Evolutionary conservation across 2,329 filamentous ascomycete species (phyloP).

Genomic region (Cyphellophora attinorum): DNA sequence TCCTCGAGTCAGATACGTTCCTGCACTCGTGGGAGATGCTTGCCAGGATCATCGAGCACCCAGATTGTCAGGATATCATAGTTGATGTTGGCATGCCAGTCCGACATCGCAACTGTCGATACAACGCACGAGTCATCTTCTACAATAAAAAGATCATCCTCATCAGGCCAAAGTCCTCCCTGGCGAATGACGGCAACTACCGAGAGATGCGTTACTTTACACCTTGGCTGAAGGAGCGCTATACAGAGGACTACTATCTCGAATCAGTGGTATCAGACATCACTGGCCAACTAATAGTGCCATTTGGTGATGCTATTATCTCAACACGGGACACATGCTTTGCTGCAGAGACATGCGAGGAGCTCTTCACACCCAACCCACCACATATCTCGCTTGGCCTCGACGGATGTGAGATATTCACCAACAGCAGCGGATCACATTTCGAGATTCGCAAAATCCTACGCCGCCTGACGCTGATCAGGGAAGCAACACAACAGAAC

Average conservation of each 20-base stretch:
- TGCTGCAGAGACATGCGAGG: constrained; percentile 56
- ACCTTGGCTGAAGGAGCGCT: constrained; percentile 49
- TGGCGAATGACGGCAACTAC: constrained; percentile 64
- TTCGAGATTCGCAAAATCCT: constrained; percentile 59
- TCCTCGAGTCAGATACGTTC: constrained; percentile 42
- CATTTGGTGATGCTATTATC: constrained; percentile 61
- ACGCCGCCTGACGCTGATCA: constrained; percentile 54
- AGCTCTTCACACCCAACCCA: constrained; percentile 46
- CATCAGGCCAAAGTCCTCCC: constrained; percentile 62
- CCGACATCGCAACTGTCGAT: constrained; percentile 40
- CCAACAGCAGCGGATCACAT: constrained; percentile 62
- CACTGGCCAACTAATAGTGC: constrained; percentile 45
- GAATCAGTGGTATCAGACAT: constrained; percentile 50
- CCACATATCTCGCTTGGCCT: constrained; percentile 54
- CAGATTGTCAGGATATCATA: constrained; percentile 55
- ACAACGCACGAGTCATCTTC: constrained; percentile 57
- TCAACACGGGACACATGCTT: constrained; percentile 53
- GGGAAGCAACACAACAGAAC: constrained; percentile 48
- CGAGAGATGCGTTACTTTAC: constrained; percentile 54
- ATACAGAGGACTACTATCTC: constrained; percentile 55
- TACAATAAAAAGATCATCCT: constrained; percentile 59
- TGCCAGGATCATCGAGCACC: constrained; percentile 49
- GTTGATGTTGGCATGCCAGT: constrained; percentile 36
- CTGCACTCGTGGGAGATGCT: constrained; percentile 56
- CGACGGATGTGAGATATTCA: constrained; percentile 62